Base-by-base conservation (phyloP, 768 basidiomycete species). In the Rhizopogon vesiculosus region DNA sequence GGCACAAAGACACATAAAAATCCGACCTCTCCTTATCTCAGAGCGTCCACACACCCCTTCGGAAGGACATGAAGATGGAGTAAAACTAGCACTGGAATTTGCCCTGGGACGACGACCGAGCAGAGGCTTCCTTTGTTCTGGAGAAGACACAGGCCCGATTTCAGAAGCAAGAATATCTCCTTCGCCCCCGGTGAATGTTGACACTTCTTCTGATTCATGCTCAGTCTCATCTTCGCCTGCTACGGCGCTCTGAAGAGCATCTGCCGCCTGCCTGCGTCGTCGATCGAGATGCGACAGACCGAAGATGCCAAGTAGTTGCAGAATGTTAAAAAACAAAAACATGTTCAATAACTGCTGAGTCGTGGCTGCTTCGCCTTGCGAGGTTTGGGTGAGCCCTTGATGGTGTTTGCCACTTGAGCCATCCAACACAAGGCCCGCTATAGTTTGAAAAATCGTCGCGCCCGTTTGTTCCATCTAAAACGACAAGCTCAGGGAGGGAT, bases 381-480 rank as follows among this genome's bases (percentile, higher is more conserved):
- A 19, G 19, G 13, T 35, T 38, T 9, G 48, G 55, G 13, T 8
- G 56, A 42, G 10, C 35, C 35, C 13, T 38, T 38, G 31, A 33
- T 10, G 2, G 31, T 33, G 31, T 33, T 33, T 33, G 31, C 10
- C 31, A 10, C 10, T 33, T 42, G 53, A 56, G 58, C 66, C 63
- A 22, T 40, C 67, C 12, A 91, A 76, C 22, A 80, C 69, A 31
- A 89, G 72, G 44, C 89, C 89, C n/a, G 87, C 79, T 10, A 90
- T 63, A 0, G 87, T 89, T 61, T 90, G 86, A 55, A 85, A 82
- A 53, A 89, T 79, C 0, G 85, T 87, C 3, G 85, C 81, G 1
- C 88, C 88, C 2, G 84, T 82, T 67, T 88, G 84, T 64, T 91
- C 89, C 56, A 91, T 73, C 88, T 90, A 55, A 42, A 54, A 39